phyloP scores from a whole-genome alignment of 1,139 yeast species.

The Yamadazyma dushanensis region DNA sequence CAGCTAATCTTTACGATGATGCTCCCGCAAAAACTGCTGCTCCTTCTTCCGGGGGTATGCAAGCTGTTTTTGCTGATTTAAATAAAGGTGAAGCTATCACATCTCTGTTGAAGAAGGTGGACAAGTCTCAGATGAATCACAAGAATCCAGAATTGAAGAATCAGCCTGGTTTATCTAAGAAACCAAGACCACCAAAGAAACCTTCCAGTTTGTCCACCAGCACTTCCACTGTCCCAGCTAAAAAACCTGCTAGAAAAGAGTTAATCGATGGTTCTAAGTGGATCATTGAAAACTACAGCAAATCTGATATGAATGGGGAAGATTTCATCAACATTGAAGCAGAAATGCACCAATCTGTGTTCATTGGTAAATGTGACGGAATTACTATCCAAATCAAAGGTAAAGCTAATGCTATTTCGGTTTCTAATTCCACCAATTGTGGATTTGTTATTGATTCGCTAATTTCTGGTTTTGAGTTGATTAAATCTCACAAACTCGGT shows the following conservation, averaged over 20 bases:
- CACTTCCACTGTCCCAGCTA: slow-evolving; percentile 27
- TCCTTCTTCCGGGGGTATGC: slow-evolving; percentile 57
- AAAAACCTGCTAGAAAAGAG: slow-evolving; percentile 73
- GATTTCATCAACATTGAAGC: slow-evolving; percentile 68
- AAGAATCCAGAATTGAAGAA: slow-evolving; percentile 83
- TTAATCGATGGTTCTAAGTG: slow-evolving; percentile 80
- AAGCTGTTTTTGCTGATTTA: slow-evolving; percentile 89
- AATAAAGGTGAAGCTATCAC: slow-evolving; percentile 86
- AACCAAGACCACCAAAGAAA: slow-evolving; percentile 70
- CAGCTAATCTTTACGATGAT: slow-evolving; percentile 57
- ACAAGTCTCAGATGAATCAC: slow-evolving; percentile 91
- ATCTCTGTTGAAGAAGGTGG: slow-evolving; percentile 85
- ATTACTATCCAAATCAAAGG: slow-evolving; percentile 83
- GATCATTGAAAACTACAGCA: slow-evolving; percentile 80
- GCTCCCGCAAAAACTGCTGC: slow-evolving; percentile 17
- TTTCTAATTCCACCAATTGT: slow-evolving; percentile 68
- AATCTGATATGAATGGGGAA: slow-evolving; percentile 38
- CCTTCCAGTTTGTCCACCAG: slow-evolving; percentile 59
- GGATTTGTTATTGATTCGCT: slow-evolving; percentile 82
- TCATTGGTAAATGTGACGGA: slow-evolving; percentile 77
- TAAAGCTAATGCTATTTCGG: slow-evolving; percentile 83
- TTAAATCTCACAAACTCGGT: slow-evolving; percentile 80
- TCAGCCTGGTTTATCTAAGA: slow-evolving; percentile 42
- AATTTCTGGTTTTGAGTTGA: slow-evolving; percentile 85
- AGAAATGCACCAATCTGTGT: slow-evolving; percentile 84